Conservation (phyloP, 257 asterid genomes). For the Coffea eugenioides region DNA sequence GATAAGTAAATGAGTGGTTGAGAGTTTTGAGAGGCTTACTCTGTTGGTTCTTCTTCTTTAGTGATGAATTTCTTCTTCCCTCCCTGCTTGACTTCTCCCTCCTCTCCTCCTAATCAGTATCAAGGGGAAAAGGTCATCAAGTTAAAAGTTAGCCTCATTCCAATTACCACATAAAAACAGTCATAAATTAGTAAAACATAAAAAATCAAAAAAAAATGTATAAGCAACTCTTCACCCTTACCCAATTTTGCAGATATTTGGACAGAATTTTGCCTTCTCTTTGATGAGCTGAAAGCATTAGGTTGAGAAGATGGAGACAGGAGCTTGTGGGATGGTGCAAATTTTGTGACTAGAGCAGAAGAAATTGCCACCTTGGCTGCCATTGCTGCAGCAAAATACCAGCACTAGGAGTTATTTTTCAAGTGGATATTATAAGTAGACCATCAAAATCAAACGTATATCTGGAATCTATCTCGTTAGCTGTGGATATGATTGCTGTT, state of each 20-base stretch:
- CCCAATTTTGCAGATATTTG: constrained; percentile 72
- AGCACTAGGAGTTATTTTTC: background rate
- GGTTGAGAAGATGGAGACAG: constrained; percentile 27
- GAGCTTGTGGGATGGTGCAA: constrained; percentile 37
- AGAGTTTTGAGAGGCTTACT: constrained; percentile 38
- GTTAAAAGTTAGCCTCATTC: background rate
- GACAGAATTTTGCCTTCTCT: constrained; percentile 32
- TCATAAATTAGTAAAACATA: too few species aligned
- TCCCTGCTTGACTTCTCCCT: constrained; percentile 60
- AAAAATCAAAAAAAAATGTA: too few species aligned
- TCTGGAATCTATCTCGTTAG: background rate
- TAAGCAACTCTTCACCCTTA: background rate
- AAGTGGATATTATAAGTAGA: background rate
- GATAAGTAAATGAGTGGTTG: background rate
- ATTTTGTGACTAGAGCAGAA: constrained; percentile 32
- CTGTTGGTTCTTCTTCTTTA: constrained; percentile 88
- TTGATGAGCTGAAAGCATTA: constrained; percentile 20
- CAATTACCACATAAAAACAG: too few species aligned
- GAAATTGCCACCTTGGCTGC: constrained; percentile 49
- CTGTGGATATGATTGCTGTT: constrained; percentile 21
- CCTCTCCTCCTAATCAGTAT: constrained; percentile 59
- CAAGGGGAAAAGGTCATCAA: background rate
- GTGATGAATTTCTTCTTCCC: constrained; percentile 90
- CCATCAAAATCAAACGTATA: constrained; percentile 1
- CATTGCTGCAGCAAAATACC: constrained; percentile 22